Base-by-base conservation (phyloP, 768 basidiomycete genomes). In the Hygrocybe punicea region DNA sequence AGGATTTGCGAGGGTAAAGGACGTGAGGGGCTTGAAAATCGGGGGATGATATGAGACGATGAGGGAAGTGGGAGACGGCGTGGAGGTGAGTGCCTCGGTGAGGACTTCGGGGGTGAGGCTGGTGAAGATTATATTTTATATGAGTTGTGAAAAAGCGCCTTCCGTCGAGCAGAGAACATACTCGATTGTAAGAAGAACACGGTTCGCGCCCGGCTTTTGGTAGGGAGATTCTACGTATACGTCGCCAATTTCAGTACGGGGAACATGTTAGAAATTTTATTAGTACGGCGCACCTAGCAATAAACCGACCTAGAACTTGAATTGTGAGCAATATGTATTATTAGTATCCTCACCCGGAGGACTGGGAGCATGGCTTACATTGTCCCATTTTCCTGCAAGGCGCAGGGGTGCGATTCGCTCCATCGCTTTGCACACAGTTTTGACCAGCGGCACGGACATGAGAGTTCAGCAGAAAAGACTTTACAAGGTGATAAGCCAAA, bases 371-470 rank as follows among this genome's bases (percentile, higher is more conserved):
- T 35, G 42, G 74, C 89, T 73, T 61, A 97, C 94, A 73, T 98
- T 98, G 66, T 98, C 95, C 93, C 95, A 98, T 59, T 81, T 83
- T 62, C 89, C 93, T 16, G 95, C 94, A 7, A 97, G 78, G 36
- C 83, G 77, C 19, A 93, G 79, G 3, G 95, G 95, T 1, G 94
- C 93, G 60, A 97, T 89, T 24, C 84, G 81, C 60, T 90, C 87
- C 86, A 93, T 88, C 0, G 86, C 84, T 42, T 74, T 78, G 62
- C 80, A 81, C 10, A 87, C 82, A 33, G 78, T 73, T 68, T 80
- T 84, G 11, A 84, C 62, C 34, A 79, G n/a, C n/a, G 57, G 45
- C 51, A 47, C 47, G 14, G 51, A 36, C 25, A 46, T 55, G 3
- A 35, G 35, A n/a, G 7, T n/a, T 34, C 11, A n/a, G n/a, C n/a